These are phyloP conservation scores for Warburgia ugandensis DNA, from an alignment of 164 flowering plant genomes.

Conservation along the genomic window DNA sequence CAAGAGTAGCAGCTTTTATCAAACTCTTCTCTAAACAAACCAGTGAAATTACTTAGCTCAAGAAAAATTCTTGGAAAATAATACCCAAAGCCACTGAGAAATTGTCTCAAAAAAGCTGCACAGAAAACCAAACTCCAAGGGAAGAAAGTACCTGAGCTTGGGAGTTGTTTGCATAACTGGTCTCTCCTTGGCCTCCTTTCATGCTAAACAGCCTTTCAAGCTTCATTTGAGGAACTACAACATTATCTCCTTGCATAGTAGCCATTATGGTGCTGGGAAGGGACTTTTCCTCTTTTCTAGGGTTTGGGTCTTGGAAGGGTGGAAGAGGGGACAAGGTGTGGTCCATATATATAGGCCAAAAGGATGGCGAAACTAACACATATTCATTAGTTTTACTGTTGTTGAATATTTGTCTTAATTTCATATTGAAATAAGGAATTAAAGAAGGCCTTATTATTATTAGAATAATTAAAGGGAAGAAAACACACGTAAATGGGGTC, in stretches of 20 bases:
- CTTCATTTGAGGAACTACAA: constrained; percentile 47
- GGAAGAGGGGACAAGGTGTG: background rate
- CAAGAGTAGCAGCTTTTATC: too few species aligned
- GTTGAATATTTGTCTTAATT: background rate
- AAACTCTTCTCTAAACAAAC: background rate
- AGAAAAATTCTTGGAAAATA: background rate
- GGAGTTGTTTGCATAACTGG: constrained; percentile 80
- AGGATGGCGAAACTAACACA: background rate
- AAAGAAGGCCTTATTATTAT: background rate
- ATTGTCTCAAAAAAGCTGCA: background rate
- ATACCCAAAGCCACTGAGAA: background rate
- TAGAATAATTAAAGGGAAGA: background rate
- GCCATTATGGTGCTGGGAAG: constrained; percentile 20
- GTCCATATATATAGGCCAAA: background rate
- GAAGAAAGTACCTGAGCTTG: constrained; percentile 81
- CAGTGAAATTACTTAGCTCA: background rate
- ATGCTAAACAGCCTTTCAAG: constrained; percentile 72
- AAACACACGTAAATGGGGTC: constrained; percentile 1
- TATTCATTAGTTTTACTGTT: background rate
- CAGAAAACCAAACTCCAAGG: background rate
- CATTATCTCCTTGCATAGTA: constrained; percentile 37
- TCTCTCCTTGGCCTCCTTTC: constrained; percentile 86
- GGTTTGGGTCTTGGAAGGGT: background rate
- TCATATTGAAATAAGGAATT: background rate
- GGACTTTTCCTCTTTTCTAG: background rate